Evolutionary conservation across 1,284 basidiomycete genomes (phyloP).

Genomic region (Ganoderma lingzhi): DNA sequence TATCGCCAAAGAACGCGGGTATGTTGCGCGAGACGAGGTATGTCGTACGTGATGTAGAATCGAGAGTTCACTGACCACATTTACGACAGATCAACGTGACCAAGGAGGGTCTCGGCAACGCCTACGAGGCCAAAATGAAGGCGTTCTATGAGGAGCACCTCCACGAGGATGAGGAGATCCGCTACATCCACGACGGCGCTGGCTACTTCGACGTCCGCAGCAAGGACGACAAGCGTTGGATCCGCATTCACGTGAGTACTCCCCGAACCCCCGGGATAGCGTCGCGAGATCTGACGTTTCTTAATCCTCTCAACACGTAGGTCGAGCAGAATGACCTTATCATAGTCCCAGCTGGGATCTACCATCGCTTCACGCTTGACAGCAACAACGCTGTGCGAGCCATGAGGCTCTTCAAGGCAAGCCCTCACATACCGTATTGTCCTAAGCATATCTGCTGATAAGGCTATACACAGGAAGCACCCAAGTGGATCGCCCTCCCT

Average conservation of each 20-base stretch:
- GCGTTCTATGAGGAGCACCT: conserved; percentile 56
- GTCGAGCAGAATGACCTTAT: conserved; percentile 77
- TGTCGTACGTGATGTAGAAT: not conserved
- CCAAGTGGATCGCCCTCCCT: conserved; percentile 7
- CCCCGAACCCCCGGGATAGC: not conserved
- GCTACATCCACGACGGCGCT: conserved; percentile 82
- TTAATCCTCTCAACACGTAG: not conserved
- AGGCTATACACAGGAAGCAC: conserved; percentile 1
- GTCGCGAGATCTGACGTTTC: not conserved
- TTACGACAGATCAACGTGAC: not conserved
- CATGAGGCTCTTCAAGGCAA: conserved; percentile 81
- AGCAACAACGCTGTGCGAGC: conserved; percentile 72
- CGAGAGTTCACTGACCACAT: not conserved
- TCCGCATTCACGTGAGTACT: conserved; percentile 4
- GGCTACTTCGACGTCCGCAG: conserved; percentile 90
- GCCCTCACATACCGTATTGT: conserved; percentile 12
- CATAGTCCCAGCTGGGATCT: conserved; percentile 81
- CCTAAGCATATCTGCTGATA: no score
- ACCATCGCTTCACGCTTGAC: conserved; percentile 88
- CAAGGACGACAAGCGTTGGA: conserved; percentile 43
- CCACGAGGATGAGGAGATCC: conserved; percentile 93
- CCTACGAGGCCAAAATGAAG: conserved; percentile 7
- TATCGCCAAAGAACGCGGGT: conserved; percentile 5
- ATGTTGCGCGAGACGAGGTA: conserved; percentile 6
- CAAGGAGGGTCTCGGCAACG: conserved; percentile 4